phyloP scores from a whole-genome alignment of 192 early-diverging fungal species.

The Piromyces finnis region DNA sequence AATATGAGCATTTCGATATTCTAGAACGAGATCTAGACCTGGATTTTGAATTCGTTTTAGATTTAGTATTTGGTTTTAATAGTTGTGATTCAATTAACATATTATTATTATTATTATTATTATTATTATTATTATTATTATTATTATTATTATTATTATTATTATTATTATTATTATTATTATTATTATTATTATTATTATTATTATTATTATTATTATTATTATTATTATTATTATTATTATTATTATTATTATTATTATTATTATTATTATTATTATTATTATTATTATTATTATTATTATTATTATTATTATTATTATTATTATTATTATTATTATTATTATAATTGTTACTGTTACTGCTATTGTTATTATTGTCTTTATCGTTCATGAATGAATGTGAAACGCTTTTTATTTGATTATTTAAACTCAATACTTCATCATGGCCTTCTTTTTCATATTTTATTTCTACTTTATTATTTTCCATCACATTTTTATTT shows the following conservation, averaged over 20 bases:
- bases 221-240: neutral
- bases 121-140: neutral
- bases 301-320: neutral
- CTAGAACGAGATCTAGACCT: no score
- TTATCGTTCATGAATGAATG: no score
- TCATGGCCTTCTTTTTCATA: neutral
- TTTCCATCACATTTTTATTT: neutral
- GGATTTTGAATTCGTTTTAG: neutral
- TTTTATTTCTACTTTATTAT: neutral
- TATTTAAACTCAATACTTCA: no score
- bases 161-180: neutral
- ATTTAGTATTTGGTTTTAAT: neutral
- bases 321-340: neutral
- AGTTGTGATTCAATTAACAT: no score
- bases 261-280: neutral
- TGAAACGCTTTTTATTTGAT: no score
- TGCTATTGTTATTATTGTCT: neutral
- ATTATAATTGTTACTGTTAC: neutral
- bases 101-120: neutral
- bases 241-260: neutral
- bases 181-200: neutral
- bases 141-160: neutral
- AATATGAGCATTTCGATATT: no score
- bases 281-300: neutral
- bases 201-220: neutral